These are phyloP conservation scores for Epichloe gansuensis DNA, from an alignment of 2,329 filamentous ascomycete species.

Conservation along the genomic window DNA sequence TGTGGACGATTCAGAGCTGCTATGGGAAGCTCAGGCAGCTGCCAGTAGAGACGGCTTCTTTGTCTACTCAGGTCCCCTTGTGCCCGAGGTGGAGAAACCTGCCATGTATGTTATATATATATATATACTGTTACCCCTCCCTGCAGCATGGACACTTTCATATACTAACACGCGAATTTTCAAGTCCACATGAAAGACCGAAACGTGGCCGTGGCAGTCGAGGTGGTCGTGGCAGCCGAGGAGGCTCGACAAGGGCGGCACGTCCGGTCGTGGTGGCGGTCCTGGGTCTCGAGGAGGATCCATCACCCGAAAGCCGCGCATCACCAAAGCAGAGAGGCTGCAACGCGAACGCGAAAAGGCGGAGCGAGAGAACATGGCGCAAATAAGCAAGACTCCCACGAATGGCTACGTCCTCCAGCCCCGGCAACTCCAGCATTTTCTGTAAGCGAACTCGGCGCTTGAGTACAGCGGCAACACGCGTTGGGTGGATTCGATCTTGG, in stretches of 20 bases:
- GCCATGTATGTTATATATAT: conserved; percentile 25
- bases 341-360: conserved; percentile 72
- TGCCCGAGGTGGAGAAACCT: conserved; percentile 75
- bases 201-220: conserved; percentile 51
- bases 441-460: conserved; percentile 25
- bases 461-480: background rate
- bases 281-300: conserved; percentile 66
- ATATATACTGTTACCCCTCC: too few relatives aligned
- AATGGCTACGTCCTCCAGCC: conserved; percentile 27
- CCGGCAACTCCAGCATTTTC: conserved; percentile 25
- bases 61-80: conserved; percentile 85
- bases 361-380: conserved; percentile 48
- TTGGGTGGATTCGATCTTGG: too few relatives aligned
- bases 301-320: conserved; percentile 67
- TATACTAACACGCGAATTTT: conserved; percentile 1
- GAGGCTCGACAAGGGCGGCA: conserved; percentile 47
- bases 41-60: conserved; percentile 96
- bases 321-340: conserved; percentile 76
- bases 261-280: conserved; percentile 35
- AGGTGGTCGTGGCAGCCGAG: conserved; percentile 44
- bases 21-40: conserved; percentile 92
- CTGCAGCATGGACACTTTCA: background rate
- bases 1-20: conserved; percentile 83
- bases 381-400: conserved; percentile 25
- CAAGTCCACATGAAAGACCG: conserved; percentile 59